phyloP scores from a whole-genome alignment of 345 rosid species.

The Viola odorata region DNA sequence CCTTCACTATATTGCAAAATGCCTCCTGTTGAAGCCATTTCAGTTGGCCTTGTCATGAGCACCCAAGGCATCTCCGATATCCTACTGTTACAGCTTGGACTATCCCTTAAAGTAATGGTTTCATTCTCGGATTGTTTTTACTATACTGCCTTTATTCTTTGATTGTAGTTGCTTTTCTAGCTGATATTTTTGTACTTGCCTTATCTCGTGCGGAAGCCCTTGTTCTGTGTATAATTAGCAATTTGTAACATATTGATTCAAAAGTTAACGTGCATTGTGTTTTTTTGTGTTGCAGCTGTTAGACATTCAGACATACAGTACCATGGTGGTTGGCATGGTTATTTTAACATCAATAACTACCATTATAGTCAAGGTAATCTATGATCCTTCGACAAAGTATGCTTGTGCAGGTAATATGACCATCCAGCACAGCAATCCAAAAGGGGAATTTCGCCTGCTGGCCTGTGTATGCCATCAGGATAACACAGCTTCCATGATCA shows the following conservation, averaged over 20 bases:
- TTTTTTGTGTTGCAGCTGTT: slow-evolving; percentile 28
- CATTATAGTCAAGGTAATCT: slow-evolving; percentile 37
- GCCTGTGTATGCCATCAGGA: slow-evolving; percentile 38
- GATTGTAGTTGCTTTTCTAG: neutral
- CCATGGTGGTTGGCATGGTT: slow-evolving; percentile 17
- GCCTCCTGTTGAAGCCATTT: slow-evolving; percentile 32
- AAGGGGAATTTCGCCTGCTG: slow-evolving; percentile 42
- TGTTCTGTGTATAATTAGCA: neutral
- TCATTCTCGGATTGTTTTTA: neutral
- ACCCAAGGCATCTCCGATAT: slow-evolving; percentile 36
- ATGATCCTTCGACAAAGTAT: slow-evolving; percentile 57
- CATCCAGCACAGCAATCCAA: slow-evolving; percentile 26
- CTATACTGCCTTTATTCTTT: neutral
- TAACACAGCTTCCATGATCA: slow-evolving; percentile 12
- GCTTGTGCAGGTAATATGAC: slow-evolving; percentile 48
- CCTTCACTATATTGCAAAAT: slow-evolving; percentile 28
- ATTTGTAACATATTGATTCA: neutral
- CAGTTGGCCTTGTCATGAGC: slow-evolving; percentile 37
- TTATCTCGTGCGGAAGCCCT: neutral
- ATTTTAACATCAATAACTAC: slow-evolving; percentile 29
- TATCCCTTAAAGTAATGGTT: slow-evolving; percentile 21
- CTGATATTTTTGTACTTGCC: neutral
- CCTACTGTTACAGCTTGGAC: slow-evolving; percentile 17
- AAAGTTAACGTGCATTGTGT: neutral
- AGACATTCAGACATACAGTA: slow-evolving; percentile 28